Conservation (phyloP, 1,139 yeast genomes). For the Candida anutae region DNA sequence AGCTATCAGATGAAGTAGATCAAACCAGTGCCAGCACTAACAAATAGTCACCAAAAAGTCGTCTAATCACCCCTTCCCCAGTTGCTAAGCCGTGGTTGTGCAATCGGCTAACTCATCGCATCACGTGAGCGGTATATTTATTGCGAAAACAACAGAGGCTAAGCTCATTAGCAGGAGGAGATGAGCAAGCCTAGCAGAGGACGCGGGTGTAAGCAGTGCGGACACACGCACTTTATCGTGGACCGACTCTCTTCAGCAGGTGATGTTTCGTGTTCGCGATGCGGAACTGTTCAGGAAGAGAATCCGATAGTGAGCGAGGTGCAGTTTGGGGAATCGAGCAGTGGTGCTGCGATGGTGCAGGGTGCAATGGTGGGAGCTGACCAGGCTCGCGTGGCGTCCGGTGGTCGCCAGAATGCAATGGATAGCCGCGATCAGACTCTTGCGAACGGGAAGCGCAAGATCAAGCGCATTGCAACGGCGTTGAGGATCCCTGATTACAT, state of each 20-base stretch:
- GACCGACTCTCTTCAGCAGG: conserved; percentile 51
- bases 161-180: too few relatives aligned
- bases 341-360: conserved; percentile 93
- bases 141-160: too few relatives aligned
- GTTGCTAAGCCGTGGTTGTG: too few relatives aligned
- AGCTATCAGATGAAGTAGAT: too few relatives aligned
- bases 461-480: conserved; percentile 72
- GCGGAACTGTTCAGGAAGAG: conserved; percentile 88
- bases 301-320: conserved; percentile 94
- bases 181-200: conserved; percentile 7
- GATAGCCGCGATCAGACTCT: conserved; percentile 87
- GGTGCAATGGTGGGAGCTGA: conserved; percentile 91
- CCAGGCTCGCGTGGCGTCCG: conserved; percentile 67
- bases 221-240: conserved; percentile 22
- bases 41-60: too few relatives aligned
- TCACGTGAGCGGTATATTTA: too few relatives aligned
- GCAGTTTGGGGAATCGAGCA: conserved; percentile 83
- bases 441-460: conserved; percentile 70
- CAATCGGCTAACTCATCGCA: too few relatives aligned
- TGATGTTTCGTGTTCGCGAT: conserved; percentile 67
- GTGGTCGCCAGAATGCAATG: conserved; percentile 60
- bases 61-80: too few relatives aligned
- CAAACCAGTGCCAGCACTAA: too few relatives aligned
- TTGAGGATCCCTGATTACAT: conserved; percentile 76
- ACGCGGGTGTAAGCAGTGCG: conserved; percentile 25